Evolutionary conservation across 2,329 filamentous ascomycete genomes (phyloP).

Genomic region (Fusarium goolgardi): DNA sequence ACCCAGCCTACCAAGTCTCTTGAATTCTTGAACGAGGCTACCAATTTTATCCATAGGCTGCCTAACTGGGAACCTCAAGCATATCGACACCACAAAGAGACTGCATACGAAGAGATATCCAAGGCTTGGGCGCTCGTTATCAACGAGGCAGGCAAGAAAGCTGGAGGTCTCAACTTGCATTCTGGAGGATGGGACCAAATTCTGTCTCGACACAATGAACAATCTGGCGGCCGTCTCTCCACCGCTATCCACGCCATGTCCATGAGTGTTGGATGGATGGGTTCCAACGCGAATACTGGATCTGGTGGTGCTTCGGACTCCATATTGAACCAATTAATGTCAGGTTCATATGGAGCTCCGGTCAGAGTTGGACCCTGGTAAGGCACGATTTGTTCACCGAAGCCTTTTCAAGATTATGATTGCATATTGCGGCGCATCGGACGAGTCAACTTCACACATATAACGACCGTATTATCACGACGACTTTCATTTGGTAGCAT

Average conservation of each 20-base stretch:
- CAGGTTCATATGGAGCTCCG: slow-evolving; percentile 68
- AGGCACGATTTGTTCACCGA: slow-evolving; percentile 4
- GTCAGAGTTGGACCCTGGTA: slow-evolving; percentile 74
- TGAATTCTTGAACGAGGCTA: slow-evolving; percentile 88
- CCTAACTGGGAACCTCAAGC: slow-evolving; percentile 91
- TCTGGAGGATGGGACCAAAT: slow-evolving; percentile 93
- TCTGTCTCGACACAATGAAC: slow-evolving; percentile 86
- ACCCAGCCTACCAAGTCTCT: slow-evolving; percentile 84
- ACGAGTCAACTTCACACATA: slow-evolving; percentile 45
- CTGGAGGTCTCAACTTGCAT: slow-evolving; percentile 88
- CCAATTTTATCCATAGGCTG: slow-evolving; percentile 87
- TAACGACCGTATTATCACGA: slow-evolving; percentile 51
- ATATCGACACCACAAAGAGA: slow-evolving; percentile 92
- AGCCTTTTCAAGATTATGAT: slow-evolving; percentile 31
- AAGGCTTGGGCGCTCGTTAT: slow-evolving; percentile 94
- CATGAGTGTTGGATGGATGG: slow-evolving; percentile 82
- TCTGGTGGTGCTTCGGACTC: slow-evolving; percentile 55
- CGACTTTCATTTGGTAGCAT: slow-evolving; percentile 51
- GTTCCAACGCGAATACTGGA: slow-evolving; percentile 51
- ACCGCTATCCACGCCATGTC: slow-evolving; percentile 83
- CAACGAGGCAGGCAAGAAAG: slow-evolving; percentile 88
- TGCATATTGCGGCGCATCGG: slow-evolving; percentile 45
- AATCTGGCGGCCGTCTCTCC: slow-evolving; percentile 83
- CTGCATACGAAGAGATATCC: slow-evolving; percentile 95
- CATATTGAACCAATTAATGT: slow-evolving; percentile 71